Evolutionary conservation across 495 filamentous ascomycete species (phyloP), one percentile per base, ranked within the genome.

Genomic region (Haplographium delicatum): DNA sequence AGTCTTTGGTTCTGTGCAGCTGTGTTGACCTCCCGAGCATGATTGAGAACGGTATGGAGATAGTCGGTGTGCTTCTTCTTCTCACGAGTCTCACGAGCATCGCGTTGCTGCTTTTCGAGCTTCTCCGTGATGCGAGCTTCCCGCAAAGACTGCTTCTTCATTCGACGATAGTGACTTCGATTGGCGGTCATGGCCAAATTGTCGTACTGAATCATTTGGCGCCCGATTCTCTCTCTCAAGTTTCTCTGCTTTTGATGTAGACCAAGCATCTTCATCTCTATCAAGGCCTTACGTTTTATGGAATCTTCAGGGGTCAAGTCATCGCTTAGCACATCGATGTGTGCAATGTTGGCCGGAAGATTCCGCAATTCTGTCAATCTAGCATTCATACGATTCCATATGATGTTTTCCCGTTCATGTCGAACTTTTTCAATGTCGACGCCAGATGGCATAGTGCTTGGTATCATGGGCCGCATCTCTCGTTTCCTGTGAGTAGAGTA

Each of bases 41-140:
- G 87, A 19, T 72, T 74, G 37, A 87, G 69, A 39, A 91, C 82
- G 18, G 84, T 75, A 48, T 82, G 76, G 33, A 98, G 72, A 66
- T 91, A 93, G 55, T 96, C 91, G 44, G 76, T 78, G 60, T 97
- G 94, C 73, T 93, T 96, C 78, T 93, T 88, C 79, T 91, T 91
- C 70, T 98, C 94, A 34, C 89, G 82, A 26, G 81, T 85, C 68
- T 96, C 93, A 34, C 93, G 85, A 48, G 89, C 89, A 66, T 96
- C 91, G 42, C 93, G 86, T 63, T 97, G 94, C 64, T 97, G 89
- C 71, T 97, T 97, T 78, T 98, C 93, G 2, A 98, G 78, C 63
- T 95, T 96, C 75, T 98, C 93, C 2, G 93, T 98, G 57, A 96
- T 90, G 27, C 93, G 84, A 27, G 93, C 94, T 66, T 98, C 93